Percentiles rank a stretch among this genome's conserved stretches.
These are phyloP conservation scores for Arthrobotrys conoides DNA, from an alignment of 2,329 filamentous ascomycete species.

Conservation along the genomic window DNA sequence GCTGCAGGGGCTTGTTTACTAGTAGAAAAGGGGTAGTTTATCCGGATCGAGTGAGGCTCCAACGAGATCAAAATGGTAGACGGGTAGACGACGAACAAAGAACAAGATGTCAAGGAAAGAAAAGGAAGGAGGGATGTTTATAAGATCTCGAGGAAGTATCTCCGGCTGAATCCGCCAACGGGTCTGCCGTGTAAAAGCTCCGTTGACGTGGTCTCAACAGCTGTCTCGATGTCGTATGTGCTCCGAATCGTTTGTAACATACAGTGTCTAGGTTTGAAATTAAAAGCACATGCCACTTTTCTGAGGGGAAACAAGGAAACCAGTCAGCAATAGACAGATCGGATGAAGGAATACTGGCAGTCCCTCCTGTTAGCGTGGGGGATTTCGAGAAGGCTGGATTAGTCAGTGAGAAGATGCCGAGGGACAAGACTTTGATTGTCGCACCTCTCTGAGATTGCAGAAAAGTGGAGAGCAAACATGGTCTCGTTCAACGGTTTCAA, in stretches of 20 bases:
- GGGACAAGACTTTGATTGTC: slow-evolving; percentile 37
- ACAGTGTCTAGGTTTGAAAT: slow-evolving; percentile 19
- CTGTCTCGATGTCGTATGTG: slow-evolving; percentile 9
- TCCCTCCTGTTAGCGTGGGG: slow-evolving; percentile 33
- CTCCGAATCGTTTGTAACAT: not conserved
- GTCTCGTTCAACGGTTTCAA: slow-evolving; percentile 3
- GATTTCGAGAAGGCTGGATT: slow-evolving; percentile 10
- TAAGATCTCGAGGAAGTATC: not conserved
- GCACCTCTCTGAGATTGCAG: slow-evolving; percentile 32
- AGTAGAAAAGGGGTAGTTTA: slow-evolving; percentile 41
- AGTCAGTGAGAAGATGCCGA: slow-evolving; percentile 37
- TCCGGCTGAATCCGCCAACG: slow-evolving; percentile 27
- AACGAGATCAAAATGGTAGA: slow-evolving; percentile 26
- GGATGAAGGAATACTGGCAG: slow-evolving; percentile 16
- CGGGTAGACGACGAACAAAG: slow-evolving; percentile 1
- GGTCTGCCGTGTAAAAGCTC: slow-evolving; percentile 22
- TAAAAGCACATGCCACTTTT: slow-evolving; percentile 52
- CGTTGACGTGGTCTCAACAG: slow-evolving; percentile 48
- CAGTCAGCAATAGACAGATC: slow-evolving; percentile 44
- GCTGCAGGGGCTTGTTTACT: slow-evolving; percentile 34
- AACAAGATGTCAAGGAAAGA: not conserved
- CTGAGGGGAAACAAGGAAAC: slow-evolving; percentile 17
- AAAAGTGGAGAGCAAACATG: slow-evolving; percentile 33
- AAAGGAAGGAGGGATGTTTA: slow-evolving; percentile 22
- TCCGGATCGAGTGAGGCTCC: slow-evolving; percentile 26